Evolutionary conservation across 163 green algal genomes (phyloP).

Genomic region (Scenedesmus sp.): DNA sequence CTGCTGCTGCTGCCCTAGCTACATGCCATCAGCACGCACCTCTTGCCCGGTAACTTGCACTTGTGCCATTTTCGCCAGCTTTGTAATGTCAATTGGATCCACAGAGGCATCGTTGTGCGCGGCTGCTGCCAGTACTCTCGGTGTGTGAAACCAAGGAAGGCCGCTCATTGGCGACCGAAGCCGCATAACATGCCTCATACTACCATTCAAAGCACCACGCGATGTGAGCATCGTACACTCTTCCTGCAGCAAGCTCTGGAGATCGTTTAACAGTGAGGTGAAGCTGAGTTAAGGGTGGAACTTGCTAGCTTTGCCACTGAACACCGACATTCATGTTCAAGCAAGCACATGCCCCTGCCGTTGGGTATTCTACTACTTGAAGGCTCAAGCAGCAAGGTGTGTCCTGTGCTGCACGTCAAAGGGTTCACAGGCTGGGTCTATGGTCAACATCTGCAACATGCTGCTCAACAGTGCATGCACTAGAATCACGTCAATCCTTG

Average conservation of each 20-base stretch:
- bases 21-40: slow-evolving; percentile 55
- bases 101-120: background rate
- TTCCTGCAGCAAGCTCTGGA: background rate
- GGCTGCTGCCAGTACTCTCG: slow-evolving; percentile 3
- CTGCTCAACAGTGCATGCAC: too few relatives aligned
- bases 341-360: too few relatives aligned
- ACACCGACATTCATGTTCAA: background rate
- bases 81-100: slow-evolving; percentile 10
- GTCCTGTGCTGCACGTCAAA: background rate
- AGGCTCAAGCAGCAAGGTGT: background rate
- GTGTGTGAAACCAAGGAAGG: background rate
- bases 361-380: background rate
- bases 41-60: slow-evolving; percentile 76
- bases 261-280: background rate
- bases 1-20: background rate
- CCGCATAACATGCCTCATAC: slow-evolving; percentile 15
- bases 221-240: slow-evolving; percentile 13
- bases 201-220: background rate
- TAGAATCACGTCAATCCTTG: too few relatives aligned
- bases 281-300: background rate
- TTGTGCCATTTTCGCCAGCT: slow-evolving; percentile 81
- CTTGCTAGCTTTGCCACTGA: background rate
- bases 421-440: background rate
- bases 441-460: too few relatives aligned
- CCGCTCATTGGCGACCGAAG: slow-evolving; percentile 19